Percentiles rank a stretch among this genome's conserved stretches.
Conservation (phyloP, 2,329 filamentous ascomycete species). For the Endoconidiophora laricicola region DNA sequence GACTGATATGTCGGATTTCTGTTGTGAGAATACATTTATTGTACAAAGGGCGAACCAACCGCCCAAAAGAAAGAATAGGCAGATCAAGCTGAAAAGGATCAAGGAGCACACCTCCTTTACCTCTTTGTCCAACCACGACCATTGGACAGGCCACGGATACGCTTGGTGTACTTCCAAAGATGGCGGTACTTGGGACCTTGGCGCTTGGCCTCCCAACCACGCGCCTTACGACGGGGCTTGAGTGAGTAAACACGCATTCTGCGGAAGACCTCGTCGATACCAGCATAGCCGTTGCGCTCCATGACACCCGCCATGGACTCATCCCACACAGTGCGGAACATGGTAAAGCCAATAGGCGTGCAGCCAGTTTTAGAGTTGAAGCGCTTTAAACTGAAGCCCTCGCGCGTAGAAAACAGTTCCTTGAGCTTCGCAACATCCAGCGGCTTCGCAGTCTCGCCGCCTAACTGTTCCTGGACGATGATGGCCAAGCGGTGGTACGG, state of each 20-base stretch:
- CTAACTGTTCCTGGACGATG: conserved; percentile 65
- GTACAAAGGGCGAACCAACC: conserved; percentile 5
- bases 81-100: neutral
- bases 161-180: conserved; percentile 48
- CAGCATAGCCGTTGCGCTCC: conserved; percentile 56
- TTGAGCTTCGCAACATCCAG: conserved; percentile 43
- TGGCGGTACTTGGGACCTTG: conserved; percentile 47
- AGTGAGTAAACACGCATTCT: conserved; percentile 56
- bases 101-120: conserved; percentile 4
- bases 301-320: conserved; percentile 77
- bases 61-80: neutral
- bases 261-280: conserved; percentile 72
- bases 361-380: conserved; percentile 55
- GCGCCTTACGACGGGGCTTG: conserved; percentile 42
- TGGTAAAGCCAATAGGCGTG: conserved; percentile 59
- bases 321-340: conserved; percentile 87
- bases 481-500: conserved; percentile 81
- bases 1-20: too few species aligned
- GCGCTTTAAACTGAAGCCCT: conserved; percentile 58
- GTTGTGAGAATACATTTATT: conserved; percentile 11
- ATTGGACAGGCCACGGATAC: conserved; percentile 32
- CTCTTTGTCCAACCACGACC: conserved; percentile 26
- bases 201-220: conserved; percentile 50
- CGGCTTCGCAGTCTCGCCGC: conserved; percentile 26
- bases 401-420: conserved; percentile 34